phyloP scores from a whole-genome alignment of 805 yeast species.

The Ogataea methanolica region DNA sequence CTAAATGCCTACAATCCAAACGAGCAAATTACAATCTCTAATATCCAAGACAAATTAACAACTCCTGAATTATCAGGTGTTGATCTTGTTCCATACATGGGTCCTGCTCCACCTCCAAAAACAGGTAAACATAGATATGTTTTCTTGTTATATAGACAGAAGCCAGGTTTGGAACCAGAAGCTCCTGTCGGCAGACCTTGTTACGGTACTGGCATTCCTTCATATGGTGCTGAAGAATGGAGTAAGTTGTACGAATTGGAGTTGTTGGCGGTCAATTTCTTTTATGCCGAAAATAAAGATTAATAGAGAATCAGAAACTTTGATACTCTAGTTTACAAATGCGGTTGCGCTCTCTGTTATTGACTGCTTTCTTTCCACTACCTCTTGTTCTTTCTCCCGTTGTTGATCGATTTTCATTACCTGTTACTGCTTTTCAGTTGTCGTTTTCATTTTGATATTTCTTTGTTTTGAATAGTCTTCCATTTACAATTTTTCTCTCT shows the following conservation, averaged over 20 bases:
- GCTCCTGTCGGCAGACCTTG: slow-evolving; percentile 53
- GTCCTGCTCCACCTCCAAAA: slow-evolving; percentile 88
- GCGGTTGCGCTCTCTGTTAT: too few relatives aligned
- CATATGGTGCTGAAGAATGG: slow-evolving; percentile 75
- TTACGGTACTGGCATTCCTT: slow-evolving; percentile 87
- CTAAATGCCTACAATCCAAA: slow-evolving; percentile 35
- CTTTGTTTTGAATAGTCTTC: too few relatives aligned
- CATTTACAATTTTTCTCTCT: too few relatives aligned
- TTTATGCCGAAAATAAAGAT: slow-evolving; percentile 63
- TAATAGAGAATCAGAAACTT: slow-evolving; percentile 7
- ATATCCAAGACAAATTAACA: slow-evolving; percentile 26
- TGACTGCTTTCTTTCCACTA: too few relatives aligned
- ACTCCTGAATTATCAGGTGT: slow-evolving; percentile 36
- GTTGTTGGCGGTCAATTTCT: slow-evolving; percentile 76
- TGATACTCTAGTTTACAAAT: too few relatives aligned
- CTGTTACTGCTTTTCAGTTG: too few relatives aligned
- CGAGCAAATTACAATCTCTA: slow-evolving; percentile 21
- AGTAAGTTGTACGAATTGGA: slow-evolving; percentile 55
- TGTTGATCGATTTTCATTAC: too few relatives aligned
- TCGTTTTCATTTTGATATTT: too few relatives aligned
- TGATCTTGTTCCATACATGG: slow-evolving; percentile 54
- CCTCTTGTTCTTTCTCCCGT: too few relatives aligned
- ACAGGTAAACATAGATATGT: slow-evolving; percentile 89
- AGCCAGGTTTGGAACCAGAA: slow-evolving; percentile 34
- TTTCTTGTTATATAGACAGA: slow-evolving; percentile 69